A percentile compares a stretch with the other conserved stretches of the same genome.
Conservation (phyloP, 1,139 yeast species). For the Magnusiomyces tetraspermus region DNA sequence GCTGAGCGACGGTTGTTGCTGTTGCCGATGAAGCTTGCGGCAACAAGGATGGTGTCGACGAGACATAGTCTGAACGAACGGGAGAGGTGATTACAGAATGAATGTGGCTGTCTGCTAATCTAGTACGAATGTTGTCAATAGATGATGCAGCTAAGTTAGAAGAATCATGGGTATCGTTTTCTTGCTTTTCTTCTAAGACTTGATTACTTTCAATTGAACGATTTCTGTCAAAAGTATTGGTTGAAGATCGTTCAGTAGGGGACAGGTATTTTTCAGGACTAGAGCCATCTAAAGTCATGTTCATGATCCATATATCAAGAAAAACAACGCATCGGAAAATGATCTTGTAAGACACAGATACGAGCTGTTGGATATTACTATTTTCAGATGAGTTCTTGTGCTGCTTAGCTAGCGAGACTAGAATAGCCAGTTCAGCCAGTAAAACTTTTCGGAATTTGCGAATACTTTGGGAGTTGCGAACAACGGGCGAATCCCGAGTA, state of each 20-base stretch:
- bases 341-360: conserved; percentile 65
- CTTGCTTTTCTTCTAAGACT: too few species aligned
- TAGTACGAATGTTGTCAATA: conserved; percentile 1
- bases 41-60: not conserved
- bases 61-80: not conserved
- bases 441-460: conserved; percentile 68
- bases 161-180: too few species aligned
- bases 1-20: not conserved
- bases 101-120: not conserved
- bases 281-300: conserved; percentile 10
- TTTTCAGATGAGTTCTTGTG: conserved; percentile 62
- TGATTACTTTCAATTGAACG: too few species aligned
- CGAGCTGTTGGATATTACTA: conserved; percentile 59
- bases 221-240: too few species aligned
- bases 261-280: too few species aligned
- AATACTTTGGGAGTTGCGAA: conserved; percentile 58
- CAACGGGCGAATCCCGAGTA: conserved; percentile 76
- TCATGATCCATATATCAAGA: conserved; percentile 56
- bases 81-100: not conserved
- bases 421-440: conserved; percentile 82
- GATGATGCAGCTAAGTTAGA: not conserved
- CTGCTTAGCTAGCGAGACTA: conserved; percentile 80
- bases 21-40: not conserved
- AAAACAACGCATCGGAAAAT: conserved; percentile 63
- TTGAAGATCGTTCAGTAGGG: too few species aligned